A percentile compares a stretch with the other conserved stretches of the same genome.
Conservation (phyloP, 2,329 filamentous ascomycete species). For the Pestalotiopsis sp. region DNA sequence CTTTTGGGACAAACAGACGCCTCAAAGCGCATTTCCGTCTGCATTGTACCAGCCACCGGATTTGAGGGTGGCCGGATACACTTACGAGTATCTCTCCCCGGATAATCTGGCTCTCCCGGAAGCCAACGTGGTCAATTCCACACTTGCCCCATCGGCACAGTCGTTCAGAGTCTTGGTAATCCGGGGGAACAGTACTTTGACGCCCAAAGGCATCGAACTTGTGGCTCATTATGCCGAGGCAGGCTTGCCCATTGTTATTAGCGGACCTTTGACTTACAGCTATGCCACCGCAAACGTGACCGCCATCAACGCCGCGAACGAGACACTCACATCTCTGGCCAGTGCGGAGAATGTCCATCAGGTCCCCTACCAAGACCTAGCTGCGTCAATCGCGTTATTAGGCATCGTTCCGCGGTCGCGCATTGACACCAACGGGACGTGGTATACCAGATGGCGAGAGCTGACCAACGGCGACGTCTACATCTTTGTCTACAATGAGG, state of each 20-base stretch:
- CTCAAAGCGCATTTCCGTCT: not conserved
- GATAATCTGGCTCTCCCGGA: not conserved
- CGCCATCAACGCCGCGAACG: not conserved
- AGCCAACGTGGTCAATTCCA: not conserved
- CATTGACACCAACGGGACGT: not conserved
- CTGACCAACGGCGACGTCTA: not conserved
- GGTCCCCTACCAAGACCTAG: not conserved
- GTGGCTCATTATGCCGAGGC: not conserved
- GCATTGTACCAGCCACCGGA: not conserved
- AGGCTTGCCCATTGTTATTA: not conserved
- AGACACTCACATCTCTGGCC: not conserved
- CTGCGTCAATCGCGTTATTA: not conserved
- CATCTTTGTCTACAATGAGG: not conserved
- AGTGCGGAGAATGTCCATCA: not conserved
- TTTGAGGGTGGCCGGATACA: not conserved
- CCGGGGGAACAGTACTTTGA: slow-evolving; percentile 1
- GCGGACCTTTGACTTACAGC: not conserved
- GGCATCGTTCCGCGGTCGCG: not conserved
- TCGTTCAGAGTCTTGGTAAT: not conserved
- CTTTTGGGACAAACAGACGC: not conserved
- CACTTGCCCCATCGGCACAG: not conserved
- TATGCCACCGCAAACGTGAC: not conserved
- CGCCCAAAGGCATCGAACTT: not conserved
- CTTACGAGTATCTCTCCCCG: slow-evolving; percentile 1
- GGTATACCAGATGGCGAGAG: slow-evolving; percentile 4